phyloP scores from a whole-genome alignment of 2,329 filamentous ascomycete genomes.

The Fragosphaeria purpurea region DNA sequence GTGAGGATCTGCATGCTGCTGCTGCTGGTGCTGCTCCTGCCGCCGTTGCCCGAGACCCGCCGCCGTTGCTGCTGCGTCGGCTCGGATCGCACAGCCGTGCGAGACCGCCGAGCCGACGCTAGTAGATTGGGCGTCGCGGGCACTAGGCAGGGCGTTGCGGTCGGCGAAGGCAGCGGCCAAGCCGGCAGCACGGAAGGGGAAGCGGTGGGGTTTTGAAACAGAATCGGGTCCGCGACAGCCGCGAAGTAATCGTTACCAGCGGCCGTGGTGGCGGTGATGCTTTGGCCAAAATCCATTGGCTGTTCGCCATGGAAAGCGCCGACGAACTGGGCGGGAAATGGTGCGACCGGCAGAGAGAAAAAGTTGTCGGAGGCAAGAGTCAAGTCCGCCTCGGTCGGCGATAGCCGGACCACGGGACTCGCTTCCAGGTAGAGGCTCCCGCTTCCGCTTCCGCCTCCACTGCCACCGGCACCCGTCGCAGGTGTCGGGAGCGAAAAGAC shows the following conservation, averaged over 20 bases:
- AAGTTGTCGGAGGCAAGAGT: constrained; percentile 18
- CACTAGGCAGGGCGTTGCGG: constrained; percentile 30
- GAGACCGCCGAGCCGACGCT: neutral
- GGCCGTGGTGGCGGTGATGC: neutral
- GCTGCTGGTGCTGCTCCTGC: neutral
- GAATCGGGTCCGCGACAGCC: constrained; percentile 13
- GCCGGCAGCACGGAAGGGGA: neutral
- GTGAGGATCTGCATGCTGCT: constrained; percentile 55
- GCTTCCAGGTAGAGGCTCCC: constrained; percentile 6
- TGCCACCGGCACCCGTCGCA: neutral
- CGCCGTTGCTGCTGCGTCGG: neutral
- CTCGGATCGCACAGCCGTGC: no score
- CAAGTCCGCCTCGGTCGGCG: constrained; percentile 27
- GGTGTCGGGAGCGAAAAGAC: neutral
- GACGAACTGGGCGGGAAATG: constrained; percentile 17
- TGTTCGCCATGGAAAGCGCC: constrained; percentile 24
- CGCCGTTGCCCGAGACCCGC: neutral
- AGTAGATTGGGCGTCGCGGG: neutral
- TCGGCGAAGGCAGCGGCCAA: constrained; percentile 35
- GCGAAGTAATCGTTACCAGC: neutral
- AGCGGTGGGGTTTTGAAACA: neutral
- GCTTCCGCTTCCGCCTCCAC: constrained; percentile 3
- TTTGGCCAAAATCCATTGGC: constrained; percentile 3
- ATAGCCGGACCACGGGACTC: constrained; percentile 5
- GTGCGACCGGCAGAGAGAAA: constrained; percentile 6